These are phyloP conservation scores for Plenodomus tracheiphilus DNA, from an alignment of 2,329 filamentous ascomycete species.

Conservation along the genomic window DNA sequence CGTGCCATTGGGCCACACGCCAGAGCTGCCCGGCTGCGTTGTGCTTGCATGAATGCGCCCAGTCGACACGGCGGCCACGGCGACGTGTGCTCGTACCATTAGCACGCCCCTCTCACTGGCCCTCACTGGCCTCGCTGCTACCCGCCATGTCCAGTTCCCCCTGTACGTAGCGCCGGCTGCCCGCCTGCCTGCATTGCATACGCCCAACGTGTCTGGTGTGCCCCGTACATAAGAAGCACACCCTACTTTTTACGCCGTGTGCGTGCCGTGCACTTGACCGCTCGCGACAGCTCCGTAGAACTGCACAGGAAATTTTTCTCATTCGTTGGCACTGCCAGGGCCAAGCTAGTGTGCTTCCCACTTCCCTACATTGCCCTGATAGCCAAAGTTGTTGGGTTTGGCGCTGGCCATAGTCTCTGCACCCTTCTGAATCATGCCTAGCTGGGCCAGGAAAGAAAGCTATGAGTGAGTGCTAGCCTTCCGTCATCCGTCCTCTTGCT, in stretches of 20 bases:
- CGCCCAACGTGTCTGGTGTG: not conserved
- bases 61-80: not conserved
- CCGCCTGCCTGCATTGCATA: not conserved
- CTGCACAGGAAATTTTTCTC: constrained; percentile 1
- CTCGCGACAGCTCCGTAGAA: not conserved
- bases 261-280: not conserved
- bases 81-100: not conserved
- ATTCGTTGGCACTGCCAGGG: constrained; percentile 1
- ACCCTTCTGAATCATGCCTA: constrained; percentile 38
- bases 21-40: constrained; percentile 1
- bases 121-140: not conserved
- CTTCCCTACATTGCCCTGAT: not conserved
- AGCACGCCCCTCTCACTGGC: not conserved
- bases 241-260: not conserved
- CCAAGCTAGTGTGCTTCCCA: not conserved
- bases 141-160: not conserved
- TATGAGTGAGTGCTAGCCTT: constrained; percentile 42
- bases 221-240: not conserved
- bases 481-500: constrained; percentile 13
- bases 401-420: not conserved
- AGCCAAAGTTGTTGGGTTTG: not conserved
- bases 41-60: constrained; percentile 13
- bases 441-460: constrained; percentile 45
- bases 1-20: constrained; percentile 2
- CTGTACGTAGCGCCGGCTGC: not conserved